Percentiles rank a stretch among this genome's conserved stretches.
These are phyloP conservation scores for Mesembryanthemum crystallinum DNA, from an alignment of 148 eudicot genomes.

Conservation along the genomic window DNA sequence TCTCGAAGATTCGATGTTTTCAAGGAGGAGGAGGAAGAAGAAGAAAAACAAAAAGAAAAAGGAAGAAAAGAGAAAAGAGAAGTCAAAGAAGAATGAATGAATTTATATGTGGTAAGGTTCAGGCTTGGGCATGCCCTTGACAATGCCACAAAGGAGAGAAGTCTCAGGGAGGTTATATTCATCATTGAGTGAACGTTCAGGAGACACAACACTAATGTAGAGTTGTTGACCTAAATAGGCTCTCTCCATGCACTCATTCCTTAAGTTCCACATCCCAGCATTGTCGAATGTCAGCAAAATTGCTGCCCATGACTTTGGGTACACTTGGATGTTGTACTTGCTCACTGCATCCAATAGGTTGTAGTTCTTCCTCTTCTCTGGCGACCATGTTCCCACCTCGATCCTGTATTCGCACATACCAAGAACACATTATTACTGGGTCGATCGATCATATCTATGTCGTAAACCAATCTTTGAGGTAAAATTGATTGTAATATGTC, in stretches of 20 bases:
- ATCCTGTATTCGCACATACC: slow-evolving; percentile 24
- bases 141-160: slow-evolving; percentile 42
- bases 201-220: slow-evolving; percentile 45
- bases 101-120: too few relatives aligned
- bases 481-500: too few relatives aligned
- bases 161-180: slow-evolving; percentile 45
- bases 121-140: slow-evolving; percentile 47
- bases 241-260: slow-evolving; percentile 39
- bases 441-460: too few relatives aligned
- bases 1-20: too few relatives aligned
- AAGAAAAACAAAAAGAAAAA: background rate
- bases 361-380: slow-evolving; percentile 53
- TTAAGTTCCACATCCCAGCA: slow-evolving; percentile 59
- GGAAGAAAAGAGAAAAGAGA: background rate
- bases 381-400: slow-evolving; percentile 48
- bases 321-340: slow-evolving; percentile 54
- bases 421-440: background rate
- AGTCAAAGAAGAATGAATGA: background rate
- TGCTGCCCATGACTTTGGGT: slow-evolving; percentile 61
- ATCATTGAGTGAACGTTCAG: slow-evolving; percentile 39
- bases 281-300: slow-evolving; percentile 51
- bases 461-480: too few relatives aligned
- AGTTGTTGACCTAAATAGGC: slow-evolving; percentile 58
- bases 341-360: slow-evolving; percentile 52
- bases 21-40: background rate